Evolutionary conservation across 176 grass and related monocot species (phyloP), one percentile per base, ranked within the genome.

Genomic region (Microstegium vimineum): DNA sequence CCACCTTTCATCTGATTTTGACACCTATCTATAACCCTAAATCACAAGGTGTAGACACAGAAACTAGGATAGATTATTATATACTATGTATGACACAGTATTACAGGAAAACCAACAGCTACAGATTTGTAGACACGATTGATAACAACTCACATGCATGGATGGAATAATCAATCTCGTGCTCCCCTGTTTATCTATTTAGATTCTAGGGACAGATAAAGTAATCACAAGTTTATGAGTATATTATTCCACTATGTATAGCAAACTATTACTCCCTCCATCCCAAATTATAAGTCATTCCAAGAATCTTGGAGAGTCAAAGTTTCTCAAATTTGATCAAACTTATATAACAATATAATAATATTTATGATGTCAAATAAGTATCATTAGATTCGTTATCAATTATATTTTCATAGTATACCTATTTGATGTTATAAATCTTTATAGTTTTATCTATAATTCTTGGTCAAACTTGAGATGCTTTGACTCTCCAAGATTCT

Each of bases 1-100:
- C 68, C 18, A 62, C 79, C 83, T 86, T 86, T 90, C 77, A 73
- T 23, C 66, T 80, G 84, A 87, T 78, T 79, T 79, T 79, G 88
- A 90, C 84, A 75, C 54, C 67, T 62, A 70, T 62, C 47, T 74
- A 75, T 83, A 79, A 3, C 38, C 69, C 41, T 70, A 41, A 75
- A 74, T 46, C 45, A 35, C n/a, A 54, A 72, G 51, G 82, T 78
- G 22, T 77, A 73, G 62, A 41, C 63, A 71, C 64, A 71, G 42
- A 35, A 81, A 81, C 77, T 41, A 76, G 26, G 56, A 86, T 71
- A 77, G 33, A 67, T 74, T 73, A 28, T 16, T 63, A 76, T 56
- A 54, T n/a, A n/a, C n/a, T n/a, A 51, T 51, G 46, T 56, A 71
- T 51, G 56, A 9, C 54, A 65, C 42, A 27, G 12, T 72, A 85